Evolutionary conservation across 179 eudicot species (phyloP), one percentile per base, ranked within the genome.

Genomic region (Drosera spatulata): DNA sequence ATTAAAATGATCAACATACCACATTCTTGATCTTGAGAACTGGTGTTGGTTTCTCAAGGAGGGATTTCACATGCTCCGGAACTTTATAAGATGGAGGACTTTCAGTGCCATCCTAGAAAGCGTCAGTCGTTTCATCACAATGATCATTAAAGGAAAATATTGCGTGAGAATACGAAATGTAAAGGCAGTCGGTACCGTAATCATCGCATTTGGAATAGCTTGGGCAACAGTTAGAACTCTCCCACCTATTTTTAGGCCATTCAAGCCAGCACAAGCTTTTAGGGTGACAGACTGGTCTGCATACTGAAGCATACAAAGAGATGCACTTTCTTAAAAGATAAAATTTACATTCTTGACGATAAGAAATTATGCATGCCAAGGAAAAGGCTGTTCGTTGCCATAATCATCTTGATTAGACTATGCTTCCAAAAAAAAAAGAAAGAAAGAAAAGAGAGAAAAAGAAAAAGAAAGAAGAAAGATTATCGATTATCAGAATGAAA

Each of bases 211-310:
- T 22, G 80, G 93, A 66, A 68, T 61, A 54, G 95, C 96, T 73
- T 82, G 87, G 70, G 85, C 84, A 53, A 81, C 99, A 51, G 99
- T 86, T 54, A 89, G 75, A 66, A 84, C 66, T 70, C 71, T 67
- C 41, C 95, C 95, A 46, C 94, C 95, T 73, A 93, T 66, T 61
- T 64, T 85, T 94, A 93, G 78, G 45, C 91, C 97, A 78, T 81
- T 93, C 65, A 93, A 79, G 43, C 83, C 91, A 63, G 88, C 97
- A 74, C 95, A 86, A 39, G 99, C 95, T 72, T 86, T 89, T 41
- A 69, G 68, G 54, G 95, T 82, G 56, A 83, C 78, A 44, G 93
- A 79, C 61, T 85, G 82, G 59, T 93, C 97, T 58, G 75, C 80
- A 74, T 82, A 93, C 99, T 93, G 80, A 56, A 71, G 72, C 13